Base-by-base conservation (phyloP, 1,139 yeast genomes). In the Eremothecium gossypii region DNA sequence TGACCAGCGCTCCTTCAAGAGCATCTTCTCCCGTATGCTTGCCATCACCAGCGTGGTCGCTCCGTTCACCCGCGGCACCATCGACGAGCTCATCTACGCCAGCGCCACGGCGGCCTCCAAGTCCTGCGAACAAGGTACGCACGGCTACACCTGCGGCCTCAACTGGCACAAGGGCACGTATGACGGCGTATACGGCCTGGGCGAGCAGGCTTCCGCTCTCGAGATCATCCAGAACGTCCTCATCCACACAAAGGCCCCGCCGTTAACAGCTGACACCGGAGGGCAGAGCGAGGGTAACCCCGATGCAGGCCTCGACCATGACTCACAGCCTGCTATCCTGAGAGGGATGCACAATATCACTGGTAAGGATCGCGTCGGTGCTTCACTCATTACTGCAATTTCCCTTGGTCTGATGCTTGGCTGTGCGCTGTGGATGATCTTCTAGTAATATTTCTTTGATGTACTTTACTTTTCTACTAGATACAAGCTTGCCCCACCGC, bases 1-100 rank as follows among this genome's bases (percentile, higher is more conserved):
- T 45, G 96, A 89, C 70, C 96, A 89, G 69, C 74, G 96, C 53
- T 77, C 93, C 6, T 89, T 89, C 71, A 82, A 84, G 58, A 94
- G 91, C 2, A 83, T 83, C 51, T 77, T 83, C 53, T 65, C 91
- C 2, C 70, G 96, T 55, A 79, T 83, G 58, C 63, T 87, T 50
- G 89, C 86, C 26, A 69, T 79, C 41, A 83, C 95, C 0, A 81
- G 93, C 1, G 70, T 73, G 28, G 63, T 87, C 64, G 80, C 76
- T 1, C 95, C 96, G 2, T 70, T 71, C 23, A 70, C 86, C 1
- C 64, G 67, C 42, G 73, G 68, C 39, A 65, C 67, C 1, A 76
- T 85, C 46, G 68, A 72, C 65, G 50, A 61, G 4, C 68, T 73
- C 59, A 57, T 89, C 41, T 68, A 69, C 33, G 65, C 77, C 1